Evolutionary conservation across 805 yeast species (phyloP).

Genomic region (Kregervanrija pseudodelftensis): DNA sequence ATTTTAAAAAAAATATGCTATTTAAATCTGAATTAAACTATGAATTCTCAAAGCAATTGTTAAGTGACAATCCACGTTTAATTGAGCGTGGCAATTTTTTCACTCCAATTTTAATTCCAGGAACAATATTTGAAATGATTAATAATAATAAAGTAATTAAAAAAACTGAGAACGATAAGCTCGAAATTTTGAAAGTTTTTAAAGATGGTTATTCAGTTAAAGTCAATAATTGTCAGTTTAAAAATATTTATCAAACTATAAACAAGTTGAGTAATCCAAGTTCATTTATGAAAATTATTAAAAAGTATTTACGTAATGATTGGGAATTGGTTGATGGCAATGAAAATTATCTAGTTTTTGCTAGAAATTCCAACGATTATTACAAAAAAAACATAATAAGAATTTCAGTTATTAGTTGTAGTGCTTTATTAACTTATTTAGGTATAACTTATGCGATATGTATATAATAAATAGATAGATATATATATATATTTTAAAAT

Average conservation of each 20-base stretch:
- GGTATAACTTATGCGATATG: neutral
- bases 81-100: conserved; percentile 38
- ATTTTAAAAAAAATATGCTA: conserved; percentile 33
- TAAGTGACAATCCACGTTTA: conserved; percentile 29
- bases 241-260: conserved; percentile 10
- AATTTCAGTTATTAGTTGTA: too few relatives aligned
- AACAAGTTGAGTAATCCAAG: conserved; percentile 32
- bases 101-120: conserved; percentile 35
- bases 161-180: neutral
- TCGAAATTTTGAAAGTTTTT: conserved; percentile 3
- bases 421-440: too few relatives aligned
- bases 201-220: conserved; percentile 1
- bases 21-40: conserved; percentile 44
- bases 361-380: conserved; percentile 17
- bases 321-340: conserved; percentile 56
- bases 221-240: neutral
- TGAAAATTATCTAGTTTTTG: conserved; percentile 33
- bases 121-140: conserved; percentile 19
- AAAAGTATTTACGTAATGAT: conserved; percentile 34
- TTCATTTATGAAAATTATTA: conserved; percentile 29
- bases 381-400: too few relatives aligned
- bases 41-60: conserved; percentile 40
- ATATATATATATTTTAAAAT: neutral
- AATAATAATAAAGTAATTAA: conserved; percentile 5
- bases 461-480: neutral